These are phyloP conservation scores for Thelonectria blattea DNA, from an alignment of 2,329 filamentous ascomycete species.

Conservation along the genomic window DNA sequence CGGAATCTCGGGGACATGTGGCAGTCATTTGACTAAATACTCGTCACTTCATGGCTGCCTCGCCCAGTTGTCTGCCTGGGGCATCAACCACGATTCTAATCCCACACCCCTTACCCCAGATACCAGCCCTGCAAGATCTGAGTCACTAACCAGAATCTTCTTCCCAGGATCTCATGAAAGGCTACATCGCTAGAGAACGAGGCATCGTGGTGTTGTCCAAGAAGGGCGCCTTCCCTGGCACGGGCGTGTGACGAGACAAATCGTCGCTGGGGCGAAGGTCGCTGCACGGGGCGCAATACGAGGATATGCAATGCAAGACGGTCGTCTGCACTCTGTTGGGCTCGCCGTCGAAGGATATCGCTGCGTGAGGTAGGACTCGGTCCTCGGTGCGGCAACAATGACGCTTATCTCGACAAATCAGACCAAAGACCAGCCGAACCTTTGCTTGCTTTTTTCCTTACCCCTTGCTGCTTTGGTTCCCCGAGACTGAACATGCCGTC, in stretches of 20 bases:
- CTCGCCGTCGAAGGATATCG: conserved; percentile 16
- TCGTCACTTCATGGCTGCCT: conserved; percentile 35
- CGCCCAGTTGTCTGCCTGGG: conserved; percentile 30
- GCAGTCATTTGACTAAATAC: conserved; percentile 37
- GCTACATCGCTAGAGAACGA: conserved; percentile 92
- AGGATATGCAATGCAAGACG: conserved; percentile 20
- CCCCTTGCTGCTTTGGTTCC: conserved; percentile 19
- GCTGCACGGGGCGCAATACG: conserved; percentile 16
- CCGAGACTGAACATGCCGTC: conserved; percentile 15
- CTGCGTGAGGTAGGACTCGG: conserved; percentile 18
- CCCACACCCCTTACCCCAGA: conserved; percentile 24
- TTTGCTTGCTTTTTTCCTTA: conserved; percentile 19
- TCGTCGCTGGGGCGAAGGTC: conserved; percentile 11
- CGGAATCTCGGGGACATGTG: conserved; percentile 20
- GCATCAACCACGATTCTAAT: conserved; percentile 27
- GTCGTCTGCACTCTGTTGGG: conserved; percentile 17
- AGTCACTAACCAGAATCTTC: conserved; percentile 42
- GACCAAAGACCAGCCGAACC: conserved; percentile 11
- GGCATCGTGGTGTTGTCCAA: conserved; percentile 93
- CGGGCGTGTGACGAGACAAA: conserved; percentile 61
- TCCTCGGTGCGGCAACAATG: conserved; percentile 18
- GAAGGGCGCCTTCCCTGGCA: conserved; percentile 90
- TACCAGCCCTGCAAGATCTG: conserved; percentile 36
- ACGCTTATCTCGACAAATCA: conserved; percentile 35
- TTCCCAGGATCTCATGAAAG: conserved; percentile 87